These are phyloP conservation scores for Daphne laureola DNA, from an alignment of 441 rosid species.

Conservation along the genomic window DNA sequence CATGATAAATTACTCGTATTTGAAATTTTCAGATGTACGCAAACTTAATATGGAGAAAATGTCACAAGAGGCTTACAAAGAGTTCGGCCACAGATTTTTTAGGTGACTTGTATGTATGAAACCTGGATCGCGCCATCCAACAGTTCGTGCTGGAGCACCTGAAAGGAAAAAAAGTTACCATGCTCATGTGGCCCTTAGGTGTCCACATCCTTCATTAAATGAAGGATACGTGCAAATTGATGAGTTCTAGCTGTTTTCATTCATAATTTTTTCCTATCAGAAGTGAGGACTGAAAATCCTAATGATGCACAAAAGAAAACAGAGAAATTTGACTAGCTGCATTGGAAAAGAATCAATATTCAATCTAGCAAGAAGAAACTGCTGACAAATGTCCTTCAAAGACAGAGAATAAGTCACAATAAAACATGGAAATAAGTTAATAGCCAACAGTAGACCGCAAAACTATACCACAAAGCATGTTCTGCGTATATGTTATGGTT, in stretches of 20 bases:
- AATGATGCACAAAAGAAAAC: not conserved
- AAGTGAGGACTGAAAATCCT: slow-evolving; percentile 1
- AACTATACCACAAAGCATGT: slow-evolving; percentile 86
- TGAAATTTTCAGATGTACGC: too few relatives aligned
- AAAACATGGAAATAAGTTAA: too few relatives aligned
- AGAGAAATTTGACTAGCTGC: not conserved
- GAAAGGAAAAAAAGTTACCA: slow-evolving; percentile 3
- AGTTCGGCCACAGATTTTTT: slow-evolving; percentile 87
- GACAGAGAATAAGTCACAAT: too few relatives aligned
- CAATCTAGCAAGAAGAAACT: too few relatives aligned
- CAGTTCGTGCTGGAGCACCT: slow-evolving; percentile 85
- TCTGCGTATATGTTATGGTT: slow-evolving; percentile 58
- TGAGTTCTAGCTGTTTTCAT: not conserved
- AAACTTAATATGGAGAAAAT: too few relatives aligned
- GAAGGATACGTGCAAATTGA: too few relatives aligned
- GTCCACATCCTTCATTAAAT: too few relatives aligned
- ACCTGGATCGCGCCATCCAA: slow-evolving; percentile 99
- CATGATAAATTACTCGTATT: too few relatives aligned
- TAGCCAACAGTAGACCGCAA: not conserved
- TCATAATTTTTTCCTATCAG: not conserved
- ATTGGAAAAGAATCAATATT: too few relatives aligned
- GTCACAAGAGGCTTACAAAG: slow-evolving; percentile 30
- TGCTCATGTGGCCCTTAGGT: too few relatives aligned
- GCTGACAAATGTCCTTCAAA: too few relatives aligned
- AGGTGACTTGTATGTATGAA: slow-evolving; percentile 84